Base-by-base conservation (phyloP, 257 asterid genomes). In the Gardenia jasminoides region DNA sequence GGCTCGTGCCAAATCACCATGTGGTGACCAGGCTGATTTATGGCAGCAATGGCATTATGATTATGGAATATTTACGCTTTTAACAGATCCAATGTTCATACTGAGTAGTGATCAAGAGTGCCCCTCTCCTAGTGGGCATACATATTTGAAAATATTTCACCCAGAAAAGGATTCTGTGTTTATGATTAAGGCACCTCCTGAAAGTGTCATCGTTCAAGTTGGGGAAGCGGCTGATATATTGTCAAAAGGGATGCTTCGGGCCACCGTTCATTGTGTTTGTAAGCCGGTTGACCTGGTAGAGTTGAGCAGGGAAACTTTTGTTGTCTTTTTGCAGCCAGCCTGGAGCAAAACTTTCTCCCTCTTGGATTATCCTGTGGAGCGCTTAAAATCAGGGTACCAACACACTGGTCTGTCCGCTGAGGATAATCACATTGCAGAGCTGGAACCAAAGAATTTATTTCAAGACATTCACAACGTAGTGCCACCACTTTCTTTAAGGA, bases 31-130 rank as follows among this genome's bases (percentile, higher is more conserved):
- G 48, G 39, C 67, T 75, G 88, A 81, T 78, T 66, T 88, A 78
- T 94, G 98, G 98, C 98, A 94, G 86, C 95, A 92, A 43, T 94
- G 98, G 98, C 98, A 94, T 86, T 94, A 94, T 72, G 98, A 94
- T 86, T 94, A 94, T 80, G 98, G 97, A 72, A 80, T 91, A 56
- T 94, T 94, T 67, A 92, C 98, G 50, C 74, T 94, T 72, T 66
- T 94, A 84, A 89, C 98, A 0, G 78, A 81, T 50, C 98, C 98
- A 4, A 89, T 92, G 92, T 91, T 91, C 79, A 80, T 86, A 76
- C 70, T 84, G 78, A 82, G 92, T 7, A 70, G 70, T 78, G 92
- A 75, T 48, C 80, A 31, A 82, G 90, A 91, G 77, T 80, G 86
- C 47, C 89, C 84, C 36, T 86, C 91, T 6, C 94, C 97, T 4